phyloP scores from a whole-genome alignment of 1,284 basidiomycete genomes.

The Grifola frondosa region DNA sequence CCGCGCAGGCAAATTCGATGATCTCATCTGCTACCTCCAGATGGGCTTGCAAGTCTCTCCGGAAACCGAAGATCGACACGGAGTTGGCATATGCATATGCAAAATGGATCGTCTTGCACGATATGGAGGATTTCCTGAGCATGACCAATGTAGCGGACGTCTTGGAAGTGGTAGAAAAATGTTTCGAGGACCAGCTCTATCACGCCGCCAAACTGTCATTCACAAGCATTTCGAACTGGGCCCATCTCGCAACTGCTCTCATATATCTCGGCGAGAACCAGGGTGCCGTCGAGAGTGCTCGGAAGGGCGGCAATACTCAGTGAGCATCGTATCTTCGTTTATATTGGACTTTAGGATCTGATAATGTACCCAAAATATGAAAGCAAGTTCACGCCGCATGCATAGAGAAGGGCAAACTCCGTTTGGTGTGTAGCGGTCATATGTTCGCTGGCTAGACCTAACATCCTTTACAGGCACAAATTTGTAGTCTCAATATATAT shows the following conservation, averaged over 20 bases:
- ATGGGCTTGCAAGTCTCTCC: slow-evolving; percentile 97
- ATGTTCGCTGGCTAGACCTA: slow-evolving; percentile 9
- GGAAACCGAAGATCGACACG: slow-evolving; percentile 97
- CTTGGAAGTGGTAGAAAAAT: slow-evolving; percentile 95
- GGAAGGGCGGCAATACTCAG: slow-evolving; percentile 99
- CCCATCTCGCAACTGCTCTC: slow-evolving; percentile 92
- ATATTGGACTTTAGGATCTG: slow-evolving; percentile 3
- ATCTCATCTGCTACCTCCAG: slow-evolving; percentile 94
- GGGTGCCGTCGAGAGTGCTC: slow-evolving; percentile 94
- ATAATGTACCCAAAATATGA: slow-evolving; percentile 72
- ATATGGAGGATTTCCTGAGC: slow-evolving; percentile 98
- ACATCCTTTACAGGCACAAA: slow-evolving; percentile 68
- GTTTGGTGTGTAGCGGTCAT: slow-evolving; percentile 50
- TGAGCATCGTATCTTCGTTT: slow-evolving; percentile 43
- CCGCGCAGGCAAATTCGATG: slow-evolving; percentile 96
- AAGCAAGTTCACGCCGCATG: slow-evolving; percentile 99
- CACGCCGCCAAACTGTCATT: slow-evolving; percentile 95
- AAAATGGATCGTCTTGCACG: slow-evolving; percentile 92
- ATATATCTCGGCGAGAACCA: slow-evolving; percentile 99
- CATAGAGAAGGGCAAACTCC: slow-evolving; percentile 95
- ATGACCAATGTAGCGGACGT: slow-evolving; percentile 99
- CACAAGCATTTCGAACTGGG: slow-evolving; percentile 97
- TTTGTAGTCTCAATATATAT: slow-evolving; percentile 96
- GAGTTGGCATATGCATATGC: slow-evolving; percentile 95
- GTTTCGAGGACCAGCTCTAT: slow-evolving; percentile 97